phyloP scores from a whole-genome alignment of 345 rosid species.

The Firmiana major region DNA sequence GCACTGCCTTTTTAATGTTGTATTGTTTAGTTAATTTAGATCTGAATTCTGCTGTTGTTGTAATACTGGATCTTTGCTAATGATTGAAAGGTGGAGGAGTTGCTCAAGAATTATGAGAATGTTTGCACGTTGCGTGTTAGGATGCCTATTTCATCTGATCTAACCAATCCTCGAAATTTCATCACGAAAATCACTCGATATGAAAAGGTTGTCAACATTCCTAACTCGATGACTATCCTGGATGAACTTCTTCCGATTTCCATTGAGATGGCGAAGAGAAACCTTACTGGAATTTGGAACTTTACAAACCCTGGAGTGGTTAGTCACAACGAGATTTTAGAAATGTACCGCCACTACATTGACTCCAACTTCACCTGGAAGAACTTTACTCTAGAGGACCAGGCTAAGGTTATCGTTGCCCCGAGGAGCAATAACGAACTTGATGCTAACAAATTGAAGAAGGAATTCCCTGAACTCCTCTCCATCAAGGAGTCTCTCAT shows the following conservation, averaged over 20 bases:
- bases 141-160: slow-evolving; percentile 67
- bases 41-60: background rate
- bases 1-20: background rate
- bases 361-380: slow-evolving; percentile 74
- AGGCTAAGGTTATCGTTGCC: slow-evolving; percentile 78
- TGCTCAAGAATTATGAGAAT: slow-evolving; percentile 2
- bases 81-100: background rate
- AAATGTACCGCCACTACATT: slow-evolving; percentile 68
- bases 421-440: slow-evolving; percentile 94
- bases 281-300: slow-evolving; percentile 88
- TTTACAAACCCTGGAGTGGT: slow-evolving; percentile 88
- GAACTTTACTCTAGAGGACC: slow-evolving; percentile 84
- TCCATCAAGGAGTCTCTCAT: slow-evolving; percentile 77
- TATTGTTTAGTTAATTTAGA: background rate
- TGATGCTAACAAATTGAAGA: slow-evolving; percentile 62
- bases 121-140: slow-evolving; percentile 74
- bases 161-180: slow-evolving; percentile 79
- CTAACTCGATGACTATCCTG: slow-evolving; percentile 92
- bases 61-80: background rate
- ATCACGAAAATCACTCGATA: slow-evolving; percentile 76
- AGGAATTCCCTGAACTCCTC: slow-evolving; percentile 74
- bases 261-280: slow-evolving; percentile 94
- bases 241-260: slow-evolving; percentile 89
- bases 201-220: slow-evolving; percentile 79
- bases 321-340: slow-evolving; percentile 82